Conservation (phyloP, 306 rosid species). For the Luffa aegyptiaca region DNA sequence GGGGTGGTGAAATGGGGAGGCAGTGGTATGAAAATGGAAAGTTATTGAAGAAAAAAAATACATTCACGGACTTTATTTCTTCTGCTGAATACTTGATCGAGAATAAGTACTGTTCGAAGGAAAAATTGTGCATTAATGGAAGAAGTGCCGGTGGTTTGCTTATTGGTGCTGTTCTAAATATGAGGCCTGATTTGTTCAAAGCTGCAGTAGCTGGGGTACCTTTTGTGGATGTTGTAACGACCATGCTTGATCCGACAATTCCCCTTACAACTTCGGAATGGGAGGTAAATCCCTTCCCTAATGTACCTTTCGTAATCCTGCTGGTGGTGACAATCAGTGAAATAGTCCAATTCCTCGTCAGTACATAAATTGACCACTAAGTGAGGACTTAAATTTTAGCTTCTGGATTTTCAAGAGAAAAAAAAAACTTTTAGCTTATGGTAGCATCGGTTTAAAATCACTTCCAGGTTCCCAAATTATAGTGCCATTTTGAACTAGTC, state of each 20-base stretch:
- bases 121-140: slow-evolving; percentile 68
- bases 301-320: neutral
- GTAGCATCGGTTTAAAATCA: neutral
- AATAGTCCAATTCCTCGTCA: neutral
- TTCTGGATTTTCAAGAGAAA: too few relatives aligned
- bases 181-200: slow-evolving; percentile 96
- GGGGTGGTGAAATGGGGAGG: slow-evolving; percentile 99
- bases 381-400: neutral
- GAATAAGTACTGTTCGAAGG: slow-evolving; percentile 60
- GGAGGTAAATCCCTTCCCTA: slow-evolving; percentile 50
- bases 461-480: neutral
- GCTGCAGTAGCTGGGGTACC: slow-evolving; percentile 93
- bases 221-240: slow-evolving; percentile 89
- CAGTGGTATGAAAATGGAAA: slow-evolving; percentile 97
- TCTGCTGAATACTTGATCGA: slow-evolving; percentile 76
- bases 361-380: neutral
- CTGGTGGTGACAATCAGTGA: neutral
- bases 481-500: neutral
- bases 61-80: slow-evolving; percentile 87
- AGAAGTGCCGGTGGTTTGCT: slow-evolving; percentile 98
- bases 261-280: slow-evolving; percentile 96
- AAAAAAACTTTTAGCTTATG: neutral
- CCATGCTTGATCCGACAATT: slow-evolving; percentile 95
- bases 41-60: slow-evolving; percentile 71
- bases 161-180: slow-evolving; percentile 88